Evolutionary conservation across 2,329 filamentous ascomycete genomes (phyloP).

Genomic region (Clonostachys chloroleuca): DNA sequence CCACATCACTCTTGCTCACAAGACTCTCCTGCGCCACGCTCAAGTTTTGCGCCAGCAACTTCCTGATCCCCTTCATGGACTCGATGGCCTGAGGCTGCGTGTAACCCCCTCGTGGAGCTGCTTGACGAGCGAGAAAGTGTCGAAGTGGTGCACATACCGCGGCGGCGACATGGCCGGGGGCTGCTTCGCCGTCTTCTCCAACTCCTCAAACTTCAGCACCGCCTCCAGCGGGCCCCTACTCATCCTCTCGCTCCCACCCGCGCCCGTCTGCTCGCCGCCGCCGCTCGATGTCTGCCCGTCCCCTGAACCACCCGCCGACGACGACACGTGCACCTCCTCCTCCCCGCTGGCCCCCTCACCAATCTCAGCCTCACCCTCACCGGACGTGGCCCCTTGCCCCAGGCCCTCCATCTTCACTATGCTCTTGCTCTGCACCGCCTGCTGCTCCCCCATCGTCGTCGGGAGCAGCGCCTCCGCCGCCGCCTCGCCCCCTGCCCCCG

Average conservation of each 20-base stretch:
- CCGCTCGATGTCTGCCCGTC: too few relatives aligned
- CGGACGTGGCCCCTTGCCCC: not conserved
- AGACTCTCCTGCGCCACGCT: slow-evolving; percentile 75
- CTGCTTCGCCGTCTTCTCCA: slow-evolving; percentile 29
- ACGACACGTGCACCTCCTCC: too few relatives aligned
- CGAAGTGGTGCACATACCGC: slow-evolving; percentile 92
- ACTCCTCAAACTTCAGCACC: slow-evolving; percentile 38
- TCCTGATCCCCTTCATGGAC: slow-evolving; percentile 88
- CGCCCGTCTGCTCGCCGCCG: too few relatives aligned
- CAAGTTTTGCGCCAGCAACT: slow-evolving; percentile 72
- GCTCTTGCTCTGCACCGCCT: slow-evolving; percentile 4
- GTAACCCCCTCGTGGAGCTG: slow-evolving; percentile 72
- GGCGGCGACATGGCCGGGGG: slow-evolving; percentile 67
- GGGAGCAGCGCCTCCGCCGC: too few relatives aligned
- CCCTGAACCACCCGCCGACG: not conserved
- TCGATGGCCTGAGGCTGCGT: slow-evolving; percentile 71
- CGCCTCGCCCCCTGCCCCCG: slow-evolving; percentile 21
- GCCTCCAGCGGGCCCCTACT: slow-evolving; percentile 43
- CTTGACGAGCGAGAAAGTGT: slow-evolving; percentile 85
- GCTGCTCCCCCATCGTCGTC: not conserved
- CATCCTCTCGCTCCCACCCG: too few relatives aligned
- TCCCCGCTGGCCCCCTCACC: not conserved
- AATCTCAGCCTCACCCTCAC: not conserved
- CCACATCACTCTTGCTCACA: slow-evolving; percentile 86
- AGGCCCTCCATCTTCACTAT: not conserved